Evolutionary conservation across 208 protist genomes (phyloP).

Genomic region (Acanthamoeba lenticulata): DNA sequence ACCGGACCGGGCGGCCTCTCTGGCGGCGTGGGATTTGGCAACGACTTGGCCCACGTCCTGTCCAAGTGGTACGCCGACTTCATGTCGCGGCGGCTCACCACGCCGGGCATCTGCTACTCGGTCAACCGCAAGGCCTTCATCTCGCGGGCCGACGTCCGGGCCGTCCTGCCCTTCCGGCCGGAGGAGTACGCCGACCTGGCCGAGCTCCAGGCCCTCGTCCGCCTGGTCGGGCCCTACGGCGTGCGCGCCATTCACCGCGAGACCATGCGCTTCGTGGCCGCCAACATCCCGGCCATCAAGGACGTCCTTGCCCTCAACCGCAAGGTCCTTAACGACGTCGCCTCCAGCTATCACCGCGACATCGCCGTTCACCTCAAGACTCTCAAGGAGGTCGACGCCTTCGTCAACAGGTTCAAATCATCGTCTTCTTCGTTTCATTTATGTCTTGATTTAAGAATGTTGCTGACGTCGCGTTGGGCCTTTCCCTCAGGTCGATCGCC

Average conservation of each 20-base stretch:
- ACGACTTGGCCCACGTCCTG: neutral
- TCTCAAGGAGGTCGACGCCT: neutral
- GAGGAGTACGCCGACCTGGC: constrained; percentile 64
- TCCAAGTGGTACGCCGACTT: constrained; percentile 50
- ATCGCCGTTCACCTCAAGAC: constrained; percentile 29
- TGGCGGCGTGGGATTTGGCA: too few species aligned
- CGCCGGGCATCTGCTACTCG: constrained; percentile 7
- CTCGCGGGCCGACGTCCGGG: neutral
- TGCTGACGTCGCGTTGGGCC: neutral
- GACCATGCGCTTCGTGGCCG: neutral
- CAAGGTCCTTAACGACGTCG: neutral
- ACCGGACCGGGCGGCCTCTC: too few species aligned
- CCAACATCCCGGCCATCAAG: constrained; percentile 31
- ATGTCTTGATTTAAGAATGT: neutral
- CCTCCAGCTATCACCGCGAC: neutral
- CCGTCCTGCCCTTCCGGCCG: constrained; percentile 48
- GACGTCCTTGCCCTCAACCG: constrained; percentile 31
- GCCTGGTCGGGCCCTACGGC: constrained; percentile 47
- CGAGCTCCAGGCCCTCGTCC: constrained; percentile 45
- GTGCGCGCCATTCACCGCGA: constrained; percentile 19
- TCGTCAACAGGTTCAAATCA: neutral
- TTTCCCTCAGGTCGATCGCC: neutral
- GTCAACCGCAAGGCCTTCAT: constrained; percentile 56
- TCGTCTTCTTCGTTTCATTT: neutral
- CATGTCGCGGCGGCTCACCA: neutral